Evolutionary conservation across 768 basidiomycete genomes (phyloP), one percentile per base, ranked within the genome.

Genomic region (Russula compacta): DNA sequence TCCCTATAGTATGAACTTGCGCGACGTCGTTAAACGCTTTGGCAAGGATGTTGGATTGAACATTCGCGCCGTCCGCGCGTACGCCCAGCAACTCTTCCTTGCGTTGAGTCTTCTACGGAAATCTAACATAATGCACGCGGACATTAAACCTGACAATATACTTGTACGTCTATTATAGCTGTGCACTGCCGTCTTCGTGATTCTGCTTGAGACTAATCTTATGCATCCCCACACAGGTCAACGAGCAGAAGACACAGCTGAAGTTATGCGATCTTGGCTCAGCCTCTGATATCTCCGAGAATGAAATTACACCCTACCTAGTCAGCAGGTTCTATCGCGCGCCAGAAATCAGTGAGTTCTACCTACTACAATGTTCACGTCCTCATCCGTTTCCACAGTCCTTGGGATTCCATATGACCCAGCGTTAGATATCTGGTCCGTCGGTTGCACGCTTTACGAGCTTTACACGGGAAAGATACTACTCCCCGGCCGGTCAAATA

Each of bases 111-210:
- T 95, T 57, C 77, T 98, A 70, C 83, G 84, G 66, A 98, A 98
- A 75, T 81, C 85, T 61, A 92, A 89, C 66, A 84, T 98, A 61
- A 97, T 98, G 83, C 97, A 99, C 69, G 97, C 97, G 7, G 97
- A 99, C 70, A 91, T 99, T 71, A 98, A 98, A 73, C 97, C 97
- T 19, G 97, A 98, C 72, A 98, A 98, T 71, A 95, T 99, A 46
- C 73, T 98, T 69, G 95, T 94, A 64, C 36, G 86, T 80, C 39
- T 50, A 17, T 60, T 56, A 35, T 56, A 21, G 7, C 19, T 47
- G 32, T 12, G 12, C 24, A 14, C 46, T 35, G 10, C 19, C 4
- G 24, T 32, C 29, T 9, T 40, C 21, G 56, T 21, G 6, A 35
- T 40, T 21, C 42, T 7, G 8, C 59, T 54, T 44, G 49, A 42